Evolutionary conservation across 2,329 filamentous ascomycete species (phyloP), one percentile per base, ranked within the genome.

Genomic region (Colletotrichum shisoi): DNA sequence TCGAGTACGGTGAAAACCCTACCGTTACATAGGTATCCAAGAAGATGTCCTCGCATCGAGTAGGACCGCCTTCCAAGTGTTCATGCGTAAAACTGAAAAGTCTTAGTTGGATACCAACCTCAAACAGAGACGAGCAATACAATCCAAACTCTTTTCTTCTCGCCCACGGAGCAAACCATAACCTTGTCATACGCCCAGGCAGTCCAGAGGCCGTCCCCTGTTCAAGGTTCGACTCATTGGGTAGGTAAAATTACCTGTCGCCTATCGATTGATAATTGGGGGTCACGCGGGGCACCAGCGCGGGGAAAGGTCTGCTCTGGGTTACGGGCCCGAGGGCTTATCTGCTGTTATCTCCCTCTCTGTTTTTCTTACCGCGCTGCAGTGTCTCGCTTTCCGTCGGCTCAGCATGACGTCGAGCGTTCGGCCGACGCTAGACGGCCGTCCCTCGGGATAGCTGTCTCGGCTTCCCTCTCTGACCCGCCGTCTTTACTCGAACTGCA

Each of bases 331-430:
- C 44, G 39, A 21, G 8, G 15, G 49, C 2, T 52, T n/a, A 37
- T 19, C n/a, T 37, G 11, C 24, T 6, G 54, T 48, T 37, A 42
- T 31, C 24, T 31, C 19, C 11, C 24, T 13, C 42, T 15, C 39
- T 27, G 31, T 34, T 34, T 31, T 34, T 34, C 31, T 34, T 9
- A 9, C 31, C 31, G 9, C 31, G 9, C 31, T 34, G 11, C 1
- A 21, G 13, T 39, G 53, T 6, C 31, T 56, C 69, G 69, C 67
- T 70, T 78, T 77, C 52, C 71, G 69, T 78, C 77, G 77, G 77
- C 77, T 77, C 74, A 77, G 72, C 51, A 69, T 72, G 72, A 72
- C 71, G 71, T 74, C 69, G 45, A 56, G 37, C 27, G 31, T 49
- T 34, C 56, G 42, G 54, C 65, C 65, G 65, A 68, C 44, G 54